Base-by-base conservation (phyloP, 805 yeast species). In the Schwanniomyces polymorphus region DNA sequence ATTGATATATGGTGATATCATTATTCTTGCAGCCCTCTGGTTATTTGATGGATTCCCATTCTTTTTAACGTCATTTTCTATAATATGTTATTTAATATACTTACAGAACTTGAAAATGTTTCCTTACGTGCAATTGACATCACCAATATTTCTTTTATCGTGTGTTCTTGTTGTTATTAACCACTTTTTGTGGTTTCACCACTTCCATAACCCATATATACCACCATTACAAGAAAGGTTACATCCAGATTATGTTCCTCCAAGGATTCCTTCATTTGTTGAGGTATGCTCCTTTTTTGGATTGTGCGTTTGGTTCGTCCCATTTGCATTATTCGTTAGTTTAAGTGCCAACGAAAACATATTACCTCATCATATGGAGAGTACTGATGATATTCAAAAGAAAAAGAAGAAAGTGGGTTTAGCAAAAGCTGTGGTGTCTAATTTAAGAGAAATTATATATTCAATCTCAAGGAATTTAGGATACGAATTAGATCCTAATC, bases 241-340 rank as follows among this genome's bases (percentile, higher is more conserved):
- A 58, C 75, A 70, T 53, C 78, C 88, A 42, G 75, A 76, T 42
- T 85, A 83, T 58, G 67, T 67, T 18, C 80, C 88, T 41, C 87
- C 86, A 11, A 79, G 81, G 40, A 79, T 88, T 45, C 96, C 96
- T 1, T 76, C 86, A 10, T 92, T 92, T 60, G 75, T 91, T 1
- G 97, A 94, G 62, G 88, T 94, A 4, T 88, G 97, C n/a, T 86
- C 97, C 3, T 94, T 94, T 65, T 91, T 94, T 62, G 99, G 97
- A 1, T 68, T 94, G 37, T 85, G 94, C 57, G 84, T 94, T 16
- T 94, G 99, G 99, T 77, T 92, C 49, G 80, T 94, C 26, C 99
- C 99, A 28, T 90, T 94, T 64, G 85, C 97, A 4, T 74, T 94
- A 47, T 92, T 94, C 65, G 92, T 94, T 14, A 86, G 96, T 27